Base-by-base conservation (phyloP, 78 protist genomes). In the Dictyostelium intermedium region DNA sequence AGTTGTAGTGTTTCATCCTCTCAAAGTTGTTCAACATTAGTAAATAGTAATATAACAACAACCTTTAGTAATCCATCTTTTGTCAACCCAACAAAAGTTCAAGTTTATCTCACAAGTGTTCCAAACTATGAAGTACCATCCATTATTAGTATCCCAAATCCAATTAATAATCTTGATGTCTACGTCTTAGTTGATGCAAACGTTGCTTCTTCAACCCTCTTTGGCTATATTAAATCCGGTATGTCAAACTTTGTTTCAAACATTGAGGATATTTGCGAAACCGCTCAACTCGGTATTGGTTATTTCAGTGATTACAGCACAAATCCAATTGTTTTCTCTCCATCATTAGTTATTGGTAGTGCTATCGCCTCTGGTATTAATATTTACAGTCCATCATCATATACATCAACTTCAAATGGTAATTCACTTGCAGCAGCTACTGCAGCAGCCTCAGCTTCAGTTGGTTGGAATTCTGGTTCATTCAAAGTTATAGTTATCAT, bases 121-220 rank as follows among this genome's bases (percentile, higher is more conserved):
- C 43, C 69, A 18, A 23, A 60, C 50, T 47, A 23, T 30, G 25
- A 11, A 6, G 14, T 87, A n/a, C 45, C 61, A 25, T 8, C 84
- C 8, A 16, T 23, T 4, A 1, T 35, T 25, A 56, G 25, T n/a
- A 50, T 25, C 9, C 93, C 85, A 78, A 5, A 3, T 11, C 18
- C 32, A 8, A 50, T 78, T 32, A n/a, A 84, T 16, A 30, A 11
- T 18, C 6, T 60, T 23, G 76, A 85, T n/a, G 37, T 85, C 10
- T 76, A 25, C 35, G 35, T 87, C n/a, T 27, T 87, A 14, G 37
- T 78, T 30, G 93, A 87, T 78, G 53, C 63, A 7, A 72, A 27
- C 16, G 13, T n/a, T 2, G 14, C n/a, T 23, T 32, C 25, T 5
- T 18, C 63, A 11, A 27, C 66, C 3, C 1, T 9, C 2, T 72